Evolutionary conservation across 106 monocot species (phyloP), one percentile per base, ranked within the genome.

Genomic region (Ottelia alismoides): DNA sequence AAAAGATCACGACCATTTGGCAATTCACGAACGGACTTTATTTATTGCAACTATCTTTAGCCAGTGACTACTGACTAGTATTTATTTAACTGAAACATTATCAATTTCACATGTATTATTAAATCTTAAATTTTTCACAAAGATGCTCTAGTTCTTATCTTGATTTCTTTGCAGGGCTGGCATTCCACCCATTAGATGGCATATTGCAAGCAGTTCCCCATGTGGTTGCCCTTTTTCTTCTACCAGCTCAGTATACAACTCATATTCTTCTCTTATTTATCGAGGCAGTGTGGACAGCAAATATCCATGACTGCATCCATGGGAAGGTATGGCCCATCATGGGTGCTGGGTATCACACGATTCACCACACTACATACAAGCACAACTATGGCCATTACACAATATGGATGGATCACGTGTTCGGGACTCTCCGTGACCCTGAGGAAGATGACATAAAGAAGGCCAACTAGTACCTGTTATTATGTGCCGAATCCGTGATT

Each of bases 341-440:
- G 90, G 90, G 90, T 0, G 90, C 90, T 18, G 90, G 90, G 14
- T 90, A 90, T 56, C 90, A 84, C 63, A 90, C 90, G 11, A 81
- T 90, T 47, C 90, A 90, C 70, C 90, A 90, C 53, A 91, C 90
- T 10, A 84, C 84, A 0, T 91, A 84, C 52, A 74, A 72, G 10
- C 90, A 91, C 65, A 85, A 91, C 67, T 91, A 91, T 25, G 84
- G 90, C 3, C 90, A 91, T 29, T 91, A 73, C 57, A 91, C 90
- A 16, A 52, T 91, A 9, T 78, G 68, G 71, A 81, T 85, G 78
- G 90, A 85, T 66, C 81, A 84, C 84, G 74, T 85, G 75, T 85
- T 81, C 28, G 75, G 80, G 31, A 91, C 91, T n/a, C 84, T 91
- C 43, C 52, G 74, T 22, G 77, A 78, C 44, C 91, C 91, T 10